Evolutionary conservation across 306 rosid genomes (phyloP).

Genomic region (Geum urbanum): DNA sequence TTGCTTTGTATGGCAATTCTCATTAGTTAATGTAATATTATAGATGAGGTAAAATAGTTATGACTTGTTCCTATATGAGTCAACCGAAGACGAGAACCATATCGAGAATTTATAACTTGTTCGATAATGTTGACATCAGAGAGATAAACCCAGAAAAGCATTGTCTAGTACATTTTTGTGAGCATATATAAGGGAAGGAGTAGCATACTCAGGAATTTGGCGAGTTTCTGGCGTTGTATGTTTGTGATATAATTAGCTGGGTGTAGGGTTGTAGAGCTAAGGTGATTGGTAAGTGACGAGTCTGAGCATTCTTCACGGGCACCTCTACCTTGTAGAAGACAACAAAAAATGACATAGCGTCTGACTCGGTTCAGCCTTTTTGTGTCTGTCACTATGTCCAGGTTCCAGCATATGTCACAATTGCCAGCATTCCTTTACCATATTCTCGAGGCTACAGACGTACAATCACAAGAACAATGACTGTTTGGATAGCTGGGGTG

Average conservation of each 20-base stretch:
- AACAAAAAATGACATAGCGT: background rate
- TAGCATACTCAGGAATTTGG: background rate
- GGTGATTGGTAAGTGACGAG: background rate
- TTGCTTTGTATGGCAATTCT: no score
- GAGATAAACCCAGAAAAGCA: no score
- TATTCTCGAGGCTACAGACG: background rate
- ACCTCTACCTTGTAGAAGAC: background rate
- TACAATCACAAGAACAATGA: background rate
- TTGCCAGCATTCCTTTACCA: background rate
- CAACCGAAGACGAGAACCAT: no score
- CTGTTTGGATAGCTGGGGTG: background rate
- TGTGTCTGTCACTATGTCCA: background rate
- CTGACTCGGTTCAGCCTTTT: slow-evolving; percentile 9
- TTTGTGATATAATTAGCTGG: background rate
- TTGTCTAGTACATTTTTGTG: no score
- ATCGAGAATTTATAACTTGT: no score
- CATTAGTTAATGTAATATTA: background rate
- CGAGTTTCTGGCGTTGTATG: background rate
- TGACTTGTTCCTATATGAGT: no score
- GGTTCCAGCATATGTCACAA: background rate
- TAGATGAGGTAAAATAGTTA: background rate
- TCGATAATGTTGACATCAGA: no score
- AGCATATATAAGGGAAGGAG: background rate
- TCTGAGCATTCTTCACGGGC: slow-evolving; percentile 14
- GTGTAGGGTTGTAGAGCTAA: background rate